These are phyloP conservation scores for Daucus carota DNA, from an alignment of 129 eudicot genomes.

Conservation along the genomic window DNA sequence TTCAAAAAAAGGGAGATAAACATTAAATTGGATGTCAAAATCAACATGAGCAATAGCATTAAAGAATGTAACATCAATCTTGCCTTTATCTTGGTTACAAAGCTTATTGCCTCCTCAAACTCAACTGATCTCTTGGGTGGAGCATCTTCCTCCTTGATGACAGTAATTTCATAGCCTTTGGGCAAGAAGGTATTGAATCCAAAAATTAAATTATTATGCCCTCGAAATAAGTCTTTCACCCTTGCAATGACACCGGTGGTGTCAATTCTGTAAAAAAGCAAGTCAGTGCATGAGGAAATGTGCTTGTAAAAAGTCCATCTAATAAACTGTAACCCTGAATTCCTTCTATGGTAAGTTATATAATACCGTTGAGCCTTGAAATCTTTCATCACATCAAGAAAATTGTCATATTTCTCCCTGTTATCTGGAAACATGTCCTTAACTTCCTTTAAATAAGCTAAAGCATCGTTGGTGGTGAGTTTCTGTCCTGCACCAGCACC, in stretches of 20 bases:
- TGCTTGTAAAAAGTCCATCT: neutral
- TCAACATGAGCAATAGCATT: neutral
- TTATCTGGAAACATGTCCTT: constrained; percentile 87
- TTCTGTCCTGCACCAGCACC: constrained; percentile 45
- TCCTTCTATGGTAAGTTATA: neutral
- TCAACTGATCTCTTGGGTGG: constrained; percentile 62
- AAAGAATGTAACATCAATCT: constrained; percentile 4
- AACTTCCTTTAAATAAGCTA: constrained; percentile 77
- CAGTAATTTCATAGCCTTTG: constrained; percentile 87
- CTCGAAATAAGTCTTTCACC: constrained; percentile 74
- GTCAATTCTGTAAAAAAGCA: constrained; percentile 49
- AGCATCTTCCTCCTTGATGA: constrained; percentile 69
- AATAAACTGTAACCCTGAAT: neutral
- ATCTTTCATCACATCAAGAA: constrained; percentile 85
- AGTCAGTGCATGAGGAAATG: neutral
- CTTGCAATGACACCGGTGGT: constrained; percentile 73
- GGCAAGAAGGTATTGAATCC: constrained; percentile 94
- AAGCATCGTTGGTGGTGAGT: constrained; percentile 81
- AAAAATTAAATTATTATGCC: constrained; percentile 74
- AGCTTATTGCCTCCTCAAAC: constrained; percentile 18
- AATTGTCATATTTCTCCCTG: constrained; percentile 74
- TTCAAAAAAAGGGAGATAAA: neutral
- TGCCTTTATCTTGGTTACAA: constrained; percentile 96
- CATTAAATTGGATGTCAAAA: neutral
- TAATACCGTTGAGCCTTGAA: constrained; percentile 86